Percentiles rank a stretch among this genome's conserved stretches.
These are phyloP conservation scores for Asterophora lycoperdoides DNA, from an alignment of 768 basidiomycete genomes.

Conservation along the genomic window DNA sequence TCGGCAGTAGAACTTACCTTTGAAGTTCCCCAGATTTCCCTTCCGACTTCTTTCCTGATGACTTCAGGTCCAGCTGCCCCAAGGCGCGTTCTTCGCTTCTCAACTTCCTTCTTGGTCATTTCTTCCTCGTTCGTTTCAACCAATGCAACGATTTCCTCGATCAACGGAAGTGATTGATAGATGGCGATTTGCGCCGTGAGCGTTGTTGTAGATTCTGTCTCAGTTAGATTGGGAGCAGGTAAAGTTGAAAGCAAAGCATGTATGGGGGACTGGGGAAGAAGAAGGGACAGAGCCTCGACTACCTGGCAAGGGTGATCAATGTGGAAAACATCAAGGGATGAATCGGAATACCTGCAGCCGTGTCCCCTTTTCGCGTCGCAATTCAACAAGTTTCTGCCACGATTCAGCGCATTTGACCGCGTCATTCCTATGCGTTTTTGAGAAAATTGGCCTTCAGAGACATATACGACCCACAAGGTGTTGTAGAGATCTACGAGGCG, in stretches of 20 bases:
- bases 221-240: conserved; percentile 73
- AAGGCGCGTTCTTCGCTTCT: conserved; percentile 73
- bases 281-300: conserved; percentile 56
- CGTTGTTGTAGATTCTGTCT: conserved; percentile 59
- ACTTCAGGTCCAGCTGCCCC: conserved; percentile 59
- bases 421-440: conserved; percentile 51
- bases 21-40: conserved; percentile 61
- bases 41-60: conserved; percentile 57
- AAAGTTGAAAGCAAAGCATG: conserved; percentile 60
- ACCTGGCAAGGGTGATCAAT: conserved; percentile 40
- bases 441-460: not conserved
- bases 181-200: conserved; percentile 56
- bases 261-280: conserved; percentile 71
- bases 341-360: conserved; percentile 35
- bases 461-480: conserved; percentile 43
- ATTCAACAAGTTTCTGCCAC: conserved; percentile 70
- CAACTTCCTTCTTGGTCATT: conserved; percentile 60
- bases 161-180: conserved; percentile 62
- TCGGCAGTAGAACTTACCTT: conserved; percentile 34
- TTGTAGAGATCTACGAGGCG: conserved; percentile 55
- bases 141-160: conserved; percentile 68
- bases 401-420: conserved; percentile 74
- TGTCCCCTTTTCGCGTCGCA: conserved; percentile 58
- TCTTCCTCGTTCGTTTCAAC: conserved; percentile 61
- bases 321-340: conserved; percentile 1